Base-by-base conservation (phyloP, 2,329 filamentous ascomycete species). In the Epichloe bromicola region DNA sequence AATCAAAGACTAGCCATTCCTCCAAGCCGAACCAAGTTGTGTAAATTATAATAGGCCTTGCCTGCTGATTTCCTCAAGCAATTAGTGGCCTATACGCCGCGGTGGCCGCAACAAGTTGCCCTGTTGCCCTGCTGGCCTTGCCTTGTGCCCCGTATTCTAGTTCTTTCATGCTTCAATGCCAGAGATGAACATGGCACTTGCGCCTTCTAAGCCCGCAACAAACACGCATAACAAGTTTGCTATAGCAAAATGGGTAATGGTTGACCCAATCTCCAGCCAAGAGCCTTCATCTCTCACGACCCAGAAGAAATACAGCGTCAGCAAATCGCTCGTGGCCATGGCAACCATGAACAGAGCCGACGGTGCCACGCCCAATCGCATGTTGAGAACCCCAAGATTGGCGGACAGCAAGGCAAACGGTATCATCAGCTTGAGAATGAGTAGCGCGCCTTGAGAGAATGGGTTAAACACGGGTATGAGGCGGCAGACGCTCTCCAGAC, bases 291-390 rank as follows among this genome's bases (percentile, higher is more conserved):
- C 93, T 61, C 85, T 86, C 44, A 98, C 93, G 60, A 95, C 88
- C 82, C 88, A 98, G 70, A 98, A 98, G 73, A 98, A 98, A 61
- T 93, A 88, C 49, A 98, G 74, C 3, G 93, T 97, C 65, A 97
- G 75, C 47, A 95, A 80, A 64, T 98, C 93, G 54, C 86, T 90
- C 48, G 94, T 80, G 1, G 86, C 86, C 80, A 96, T 95, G 48
- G 95, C 89, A 2, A 91, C 72, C 85, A 96, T 96, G 70, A 97
- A 96, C 4, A 98, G 72, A 5, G 89, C 88, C 39, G 86, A 89
- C 0, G 89, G 90, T 8, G 89, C 85, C 0, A 98, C 85, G 15
- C 86, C 85, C 0, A 98, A 73, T 6, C 85, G 73, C 59, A 82
- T 83, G 65, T 96, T 98, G 15, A 98, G 74, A 12, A 98, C 86